Evolutionary conservation across 2,329 filamentous ascomycete genomes (phyloP).

Genomic region (Emergomyces orientalis): DNA sequence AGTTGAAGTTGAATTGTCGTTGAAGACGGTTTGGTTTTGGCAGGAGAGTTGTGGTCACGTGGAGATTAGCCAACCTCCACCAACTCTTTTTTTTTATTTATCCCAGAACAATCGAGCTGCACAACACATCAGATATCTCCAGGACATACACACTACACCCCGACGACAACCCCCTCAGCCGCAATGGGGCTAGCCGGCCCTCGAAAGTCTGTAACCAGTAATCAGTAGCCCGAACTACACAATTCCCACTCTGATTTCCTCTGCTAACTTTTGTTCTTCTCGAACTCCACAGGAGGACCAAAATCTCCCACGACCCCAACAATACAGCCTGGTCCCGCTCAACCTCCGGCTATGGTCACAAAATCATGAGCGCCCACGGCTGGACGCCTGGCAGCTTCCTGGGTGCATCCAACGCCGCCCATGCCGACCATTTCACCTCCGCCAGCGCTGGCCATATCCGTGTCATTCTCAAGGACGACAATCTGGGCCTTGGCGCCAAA

Average conservation of each 20-base stretch:
- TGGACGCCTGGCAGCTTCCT: conserved; percentile 82
- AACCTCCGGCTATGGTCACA: conserved; percentile 75
- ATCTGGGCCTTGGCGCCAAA: conserved; percentile 77
- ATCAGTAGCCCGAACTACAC: background rate
- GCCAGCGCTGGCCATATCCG: conserved; percentile 80
- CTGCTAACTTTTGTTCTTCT: background rate
- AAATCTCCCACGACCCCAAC: conserved; percentile 85
- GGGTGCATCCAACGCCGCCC: conserved; percentile 65
- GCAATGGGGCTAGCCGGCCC: conserved; percentile 60
- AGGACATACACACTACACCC: background rate
- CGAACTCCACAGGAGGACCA: conserved; percentile 44
- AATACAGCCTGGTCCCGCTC: conserved; percentile 88
- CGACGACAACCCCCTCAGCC: background rate
- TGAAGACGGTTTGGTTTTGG: too few species aligned
- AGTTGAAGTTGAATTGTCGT: background rate
- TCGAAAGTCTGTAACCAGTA: conserved; percentile 47
- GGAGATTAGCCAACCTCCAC: background rate
- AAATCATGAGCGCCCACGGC: conserved; percentile 76
- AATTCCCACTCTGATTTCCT: background rate
- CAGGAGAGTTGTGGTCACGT: background rate
- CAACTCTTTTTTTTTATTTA: background rate
- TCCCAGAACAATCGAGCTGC: background rate
- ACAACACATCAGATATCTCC: background rate
- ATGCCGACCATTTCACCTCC: conserved; percentile 65
- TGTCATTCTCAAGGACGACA: conserved; percentile 81